Evolutionary conservation across 495 filamentous ascomycete genomes (phyloP).

Genomic region (Durotheca rogersii): DNA sequence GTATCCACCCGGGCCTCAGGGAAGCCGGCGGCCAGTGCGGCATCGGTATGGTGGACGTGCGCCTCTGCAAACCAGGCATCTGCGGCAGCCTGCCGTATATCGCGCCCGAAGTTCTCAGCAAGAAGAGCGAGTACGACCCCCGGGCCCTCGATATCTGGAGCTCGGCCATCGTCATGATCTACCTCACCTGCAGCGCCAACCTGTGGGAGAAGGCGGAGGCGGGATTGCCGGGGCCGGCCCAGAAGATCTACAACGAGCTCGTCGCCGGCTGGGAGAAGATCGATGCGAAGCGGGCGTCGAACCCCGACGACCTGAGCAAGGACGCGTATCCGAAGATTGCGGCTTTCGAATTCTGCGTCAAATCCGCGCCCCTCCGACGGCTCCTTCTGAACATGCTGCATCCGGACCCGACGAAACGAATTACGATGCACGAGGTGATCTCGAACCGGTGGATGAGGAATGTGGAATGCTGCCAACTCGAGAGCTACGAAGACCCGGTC

Average conservation of each 20-base stretch:
- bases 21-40: slow-evolving; percentile 65
- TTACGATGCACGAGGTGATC: slow-evolving; percentile 61
- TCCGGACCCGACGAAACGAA: slow-evolving; percentile 65
- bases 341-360: slow-evolving; percentile 51
- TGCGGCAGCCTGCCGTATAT: slow-evolving; percentile 77
- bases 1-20: slow-evolving; percentile 68
- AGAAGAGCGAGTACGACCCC: slow-evolving; percentile 68
- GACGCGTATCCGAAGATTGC: slow-evolving; percentile 52
- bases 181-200: slow-evolving; percentile 62
- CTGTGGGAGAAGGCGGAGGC: slow-evolving; percentile 64
- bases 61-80: slow-evolving; percentile 67
- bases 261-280: slow-evolving; percentile 64
- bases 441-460: slow-evolving; percentile 63
- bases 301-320: slow-evolving; percentile 44
- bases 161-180: slow-evolving; percentile 70
- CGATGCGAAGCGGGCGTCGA: slow-evolving; percentile 51
- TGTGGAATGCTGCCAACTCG: slow-evolving; percentile 70
- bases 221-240: slow-evolving; percentile 30
- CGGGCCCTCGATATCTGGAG: slow-evolving; percentile 77
- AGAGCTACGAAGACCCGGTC: slow-evolving; percentile 57
- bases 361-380: slow-evolving; percentile 57
- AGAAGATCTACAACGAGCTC: slow-evolving; percentile 56
- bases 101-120: slow-evolving; percentile 71
- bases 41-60: slow-evolving; percentile 63
- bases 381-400: slow-evolving; percentile 76